A percentile compares a stretch with the other conserved stretches of the same genome.
Conservation (phyloP, 108 stramenopile genomes). For the Stephanodiscus minutulus region DNA sequence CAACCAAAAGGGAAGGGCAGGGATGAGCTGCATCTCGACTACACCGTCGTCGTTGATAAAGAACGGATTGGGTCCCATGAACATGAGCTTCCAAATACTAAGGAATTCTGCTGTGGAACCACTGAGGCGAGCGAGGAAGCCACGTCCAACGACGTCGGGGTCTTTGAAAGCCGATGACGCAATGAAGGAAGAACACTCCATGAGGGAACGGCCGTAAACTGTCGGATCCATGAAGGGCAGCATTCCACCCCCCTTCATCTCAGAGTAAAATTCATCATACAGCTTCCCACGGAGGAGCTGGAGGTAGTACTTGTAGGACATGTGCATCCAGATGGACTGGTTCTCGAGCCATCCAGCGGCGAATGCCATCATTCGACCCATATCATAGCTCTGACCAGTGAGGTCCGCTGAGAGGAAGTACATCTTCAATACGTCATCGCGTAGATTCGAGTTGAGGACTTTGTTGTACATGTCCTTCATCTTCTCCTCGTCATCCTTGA, state of each 20-base stretch:
- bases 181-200: constrained; percentile 93
- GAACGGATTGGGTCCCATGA: constrained; percentile 84
- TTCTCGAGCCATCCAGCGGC: constrained; percentile 97
- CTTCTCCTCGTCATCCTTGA: constrained; percentile 72
- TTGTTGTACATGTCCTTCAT: constrained; percentile 81
- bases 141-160: constrained; percentile 77
- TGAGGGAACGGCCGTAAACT: constrained; percentile 90
- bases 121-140: constrained; percentile 92
- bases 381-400: constrained; percentile 88
- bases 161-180: constrained; percentile 93
- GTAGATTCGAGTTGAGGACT: constrained; percentile 83
- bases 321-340: constrained; percentile 96
- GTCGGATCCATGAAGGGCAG: constrained; percentile 93
- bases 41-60: constrained; percentile 71
- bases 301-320: constrained; percentile 97
- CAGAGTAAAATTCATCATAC: constrained; percentile 89
- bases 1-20: constrained; percentile 91
- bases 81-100: constrained; percentile 93
- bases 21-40: constrained; percentile 80
- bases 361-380: constrained; percentile 97
- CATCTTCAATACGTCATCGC: constrained; percentile 85
- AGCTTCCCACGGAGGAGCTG: constrained; percentile 93
- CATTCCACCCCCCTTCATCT: constrained; percentile 84
- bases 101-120: constrained; percentile 97
- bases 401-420: constrained; percentile 91